A percentile compares a stretch with the other conserved stretches of the same genome.
Evolutionary conservation across 495 filamentous ascomycete species (phyloP).

Genomic region (Trichoderma parareesei): DNA sequence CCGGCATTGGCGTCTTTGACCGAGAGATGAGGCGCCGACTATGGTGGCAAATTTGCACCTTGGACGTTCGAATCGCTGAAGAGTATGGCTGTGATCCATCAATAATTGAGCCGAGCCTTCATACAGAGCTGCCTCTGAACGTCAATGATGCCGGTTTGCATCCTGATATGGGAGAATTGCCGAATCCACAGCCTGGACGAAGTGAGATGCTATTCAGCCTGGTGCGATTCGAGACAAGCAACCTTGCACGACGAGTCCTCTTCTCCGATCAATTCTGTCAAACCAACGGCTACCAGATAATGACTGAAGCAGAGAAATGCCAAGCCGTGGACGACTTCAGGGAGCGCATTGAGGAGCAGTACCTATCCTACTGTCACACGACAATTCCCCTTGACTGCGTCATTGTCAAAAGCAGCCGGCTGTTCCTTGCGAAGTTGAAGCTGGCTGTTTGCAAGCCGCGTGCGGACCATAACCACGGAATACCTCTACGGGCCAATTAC

Average conservation of each 20-base stretch:
- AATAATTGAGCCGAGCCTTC: background rate
- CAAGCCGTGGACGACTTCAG: background rate
- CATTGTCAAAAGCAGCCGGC: background rate
- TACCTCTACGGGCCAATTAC: background rate
- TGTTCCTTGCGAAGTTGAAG: background rate
- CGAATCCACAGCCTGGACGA: background rate
- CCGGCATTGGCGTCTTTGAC: background rate
- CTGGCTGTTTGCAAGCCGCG: background rate
- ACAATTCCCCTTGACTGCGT: background rate
- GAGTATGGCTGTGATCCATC: background rate
- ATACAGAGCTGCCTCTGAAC: background rate
- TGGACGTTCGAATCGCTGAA: background rate
- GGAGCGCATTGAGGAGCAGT: background rate
- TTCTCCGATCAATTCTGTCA: background rate
- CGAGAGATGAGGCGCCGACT: background rate
- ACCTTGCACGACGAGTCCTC: background rate
- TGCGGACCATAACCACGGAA: background rate
- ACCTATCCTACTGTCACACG: background rate
- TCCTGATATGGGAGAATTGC: background rate
- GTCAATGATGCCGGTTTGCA: background rate
- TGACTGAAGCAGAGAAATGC: background rate
- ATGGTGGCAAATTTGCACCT: constrained; percentile 1
- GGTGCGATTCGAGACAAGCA: background rate
- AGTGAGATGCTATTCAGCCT: background rate
- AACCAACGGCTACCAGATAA: background rate